Conservation (phyloP, 2,329 filamentous ascomycete species). For the Aspergillus hiratsukae region DNA sequence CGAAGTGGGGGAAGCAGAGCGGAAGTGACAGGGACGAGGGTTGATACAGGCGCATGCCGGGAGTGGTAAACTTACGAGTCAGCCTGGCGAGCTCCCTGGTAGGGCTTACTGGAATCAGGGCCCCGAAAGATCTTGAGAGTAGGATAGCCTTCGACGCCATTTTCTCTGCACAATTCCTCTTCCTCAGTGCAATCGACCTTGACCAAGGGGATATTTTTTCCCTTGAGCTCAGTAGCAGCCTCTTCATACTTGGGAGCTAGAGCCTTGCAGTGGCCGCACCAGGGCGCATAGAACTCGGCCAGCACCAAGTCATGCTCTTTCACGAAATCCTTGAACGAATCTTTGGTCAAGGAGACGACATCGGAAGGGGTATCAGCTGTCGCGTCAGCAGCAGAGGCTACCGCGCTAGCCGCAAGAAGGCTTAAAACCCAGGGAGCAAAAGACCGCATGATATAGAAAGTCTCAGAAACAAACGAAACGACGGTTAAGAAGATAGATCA, state of each 20-base stretch:
- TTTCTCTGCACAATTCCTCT: slow-evolving; percentile 80
- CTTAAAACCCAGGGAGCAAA: slow-evolving; percentile 37
- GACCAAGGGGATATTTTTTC: slow-evolving; percentile 45
- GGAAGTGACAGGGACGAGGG: neutral
- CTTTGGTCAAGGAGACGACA: slow-evolving; percentile 77
- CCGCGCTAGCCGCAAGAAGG: slow-evolving; percentile 36
- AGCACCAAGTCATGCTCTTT: slow-evolving; percentile 82
- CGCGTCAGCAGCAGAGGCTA: slow-evolving; percentile 31
- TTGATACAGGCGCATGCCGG: neutral
- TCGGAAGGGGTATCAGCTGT: slow-evolving; percentile 55
- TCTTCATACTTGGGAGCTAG: slow-evolving; percentile 60
- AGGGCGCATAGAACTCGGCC: slow-evolving; percentile 95
- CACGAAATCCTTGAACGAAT: slow-evolving; percentile 83
- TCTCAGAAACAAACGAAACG: neutral
- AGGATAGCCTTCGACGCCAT: slow-evolving; percentile 94
- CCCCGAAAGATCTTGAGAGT: slow-evolving; percentile 99
- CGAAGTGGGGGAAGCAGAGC: neutral
- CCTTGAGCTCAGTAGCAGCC: slow-evolving; percentile 46
- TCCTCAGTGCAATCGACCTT: slow-evolving; percentile 86
- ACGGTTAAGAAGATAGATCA: slow-evolving; percentile 3
- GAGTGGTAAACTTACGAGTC: slow-evolving; percentile 49
- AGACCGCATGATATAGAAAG: slow-evolving; percentile 32
- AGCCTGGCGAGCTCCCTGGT: slow-evolving; percentile 85
- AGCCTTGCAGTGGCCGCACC: slow-evolving; percentile 98
- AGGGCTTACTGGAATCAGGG: slow-evolving; percentile 71